phyloP scores from a whole-genome alignment of 768 basidiomycete genomes.

The Auricularia heimuer region DNA sequence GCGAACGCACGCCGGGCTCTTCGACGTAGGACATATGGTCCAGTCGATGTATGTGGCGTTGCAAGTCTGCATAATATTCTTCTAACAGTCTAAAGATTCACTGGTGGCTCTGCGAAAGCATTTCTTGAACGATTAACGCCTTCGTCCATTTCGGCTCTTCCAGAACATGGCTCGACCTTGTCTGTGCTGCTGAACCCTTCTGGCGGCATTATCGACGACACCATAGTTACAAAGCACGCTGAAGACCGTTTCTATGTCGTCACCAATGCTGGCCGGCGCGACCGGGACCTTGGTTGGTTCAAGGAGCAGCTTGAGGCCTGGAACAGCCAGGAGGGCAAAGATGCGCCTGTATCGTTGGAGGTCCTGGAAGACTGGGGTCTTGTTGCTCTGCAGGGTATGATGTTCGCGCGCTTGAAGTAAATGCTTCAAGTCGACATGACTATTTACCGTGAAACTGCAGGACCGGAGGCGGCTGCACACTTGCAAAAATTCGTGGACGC shows the following conservation, averaged over 20 bases:
- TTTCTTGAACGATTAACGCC: constrained; percentile 91
- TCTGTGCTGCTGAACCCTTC: constrained; percentile 80
- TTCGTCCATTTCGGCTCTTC: constrained; percentile 60
- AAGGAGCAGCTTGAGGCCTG: constrained; percentile 56
- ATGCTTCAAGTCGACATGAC: not conserved
- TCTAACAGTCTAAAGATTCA: constrained; percentile 43
- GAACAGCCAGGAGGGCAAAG: constrained; percentile 46
- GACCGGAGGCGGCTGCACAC: constrained; percentile 73
- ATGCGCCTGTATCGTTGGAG: constrained; percentile 60
- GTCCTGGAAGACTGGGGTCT: constrained; percentile 79
- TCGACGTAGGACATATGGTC: constrained; percentile 99
- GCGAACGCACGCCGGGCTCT: constrained; percentile 71
- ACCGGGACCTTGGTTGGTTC: constrained; percentile 77
- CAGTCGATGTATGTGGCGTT: constrained; percentile 64
- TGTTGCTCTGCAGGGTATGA: constrained; percentile 77
- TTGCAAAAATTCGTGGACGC: constrained; percentile 68
- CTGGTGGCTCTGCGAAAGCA: constrained; percentile 60
- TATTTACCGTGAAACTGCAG: constrained; percentile 25
- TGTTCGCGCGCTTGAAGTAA: not conserved
- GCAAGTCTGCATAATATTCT: not conserved
- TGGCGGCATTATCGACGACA: constrained; percentile 96
- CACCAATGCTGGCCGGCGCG: constrained; percentile 86
- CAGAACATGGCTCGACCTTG: constrained; percentile 70
- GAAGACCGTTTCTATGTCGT: constrained; percentile 83
- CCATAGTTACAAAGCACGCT: constrained; percentile 80